Conservation (phyloP, 768 basidiomycete species). For the Chalciporus sphaerocephalus region DNA sequence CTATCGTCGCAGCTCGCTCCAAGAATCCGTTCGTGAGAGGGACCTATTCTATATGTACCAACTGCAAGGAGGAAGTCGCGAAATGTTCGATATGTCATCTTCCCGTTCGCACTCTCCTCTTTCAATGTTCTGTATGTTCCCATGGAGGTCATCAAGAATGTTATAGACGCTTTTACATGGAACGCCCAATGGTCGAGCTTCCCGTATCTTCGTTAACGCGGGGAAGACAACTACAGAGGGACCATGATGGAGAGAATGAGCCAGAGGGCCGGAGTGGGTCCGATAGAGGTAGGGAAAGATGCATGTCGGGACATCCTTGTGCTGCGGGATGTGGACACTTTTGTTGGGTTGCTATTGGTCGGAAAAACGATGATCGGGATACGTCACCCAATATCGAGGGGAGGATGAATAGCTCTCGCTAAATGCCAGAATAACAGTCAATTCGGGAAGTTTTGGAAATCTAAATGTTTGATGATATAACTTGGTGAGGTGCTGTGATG, state of each 20-base stretch:
- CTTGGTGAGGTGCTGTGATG: background rate
- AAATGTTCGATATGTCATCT: conserved; percentile 76
- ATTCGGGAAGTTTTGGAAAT: too few relatives aligned
- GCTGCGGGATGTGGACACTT: conserved; percentile 80
- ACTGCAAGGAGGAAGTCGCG: conserved; percentile 47
- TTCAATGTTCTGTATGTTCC: conserved; percentile 70
- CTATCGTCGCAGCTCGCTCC: conserved; percentile 42
- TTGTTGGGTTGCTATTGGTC: conserved; percentile 57
- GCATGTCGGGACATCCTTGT: conserved; percentile 54
- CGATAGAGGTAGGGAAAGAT: conserved; percentile 6
- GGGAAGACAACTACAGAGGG: conserved; percentile 23
- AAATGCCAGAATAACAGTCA: background rate
- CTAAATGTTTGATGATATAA: too few relatives aligned
- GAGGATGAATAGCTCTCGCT: background rate
- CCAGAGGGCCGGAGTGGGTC: conserved; percentile 2
- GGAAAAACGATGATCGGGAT: conserved; percentile 4
- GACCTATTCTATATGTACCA: conserved; percentile 51
- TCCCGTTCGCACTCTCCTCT: conserved; percentile 65
- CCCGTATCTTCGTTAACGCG: conserved; percentile 8
- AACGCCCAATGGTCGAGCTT: conserved; percentile 52
- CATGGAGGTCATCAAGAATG: conserved; percentile 83
- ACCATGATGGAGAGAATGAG: conserved; percentile 12
- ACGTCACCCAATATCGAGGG: too few relatives aligned
- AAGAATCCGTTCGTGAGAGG: conserved; percentile 31
- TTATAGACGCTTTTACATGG: conserved; percentile 63